Conservation (phyloP, 139 green algal species). For the Tetradesmus obliquus region DNA sequence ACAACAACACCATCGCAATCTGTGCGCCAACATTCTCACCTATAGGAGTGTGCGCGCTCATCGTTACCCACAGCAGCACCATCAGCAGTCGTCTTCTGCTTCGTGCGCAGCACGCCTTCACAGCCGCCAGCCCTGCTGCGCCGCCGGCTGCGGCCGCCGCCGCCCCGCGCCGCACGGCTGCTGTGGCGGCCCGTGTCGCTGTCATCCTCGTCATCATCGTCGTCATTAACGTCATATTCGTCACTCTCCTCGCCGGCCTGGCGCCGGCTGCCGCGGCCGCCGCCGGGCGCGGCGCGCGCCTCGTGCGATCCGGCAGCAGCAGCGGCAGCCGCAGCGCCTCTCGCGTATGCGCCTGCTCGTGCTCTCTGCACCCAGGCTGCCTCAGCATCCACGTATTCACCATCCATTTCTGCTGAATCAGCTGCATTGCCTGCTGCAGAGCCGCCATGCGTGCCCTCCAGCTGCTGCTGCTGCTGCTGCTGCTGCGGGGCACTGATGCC, state of each 20-base stretch:
- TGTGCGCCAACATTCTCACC: neutral
- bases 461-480: constrained; percentile 33
- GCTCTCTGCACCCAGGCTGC: constrained; percentile 30
- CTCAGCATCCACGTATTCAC: constrained; percentile 26
- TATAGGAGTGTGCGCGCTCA: constrained; percentile 30
- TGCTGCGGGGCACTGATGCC: no score
- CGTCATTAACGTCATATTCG: constrained; percentile 34
- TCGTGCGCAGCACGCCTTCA: constrained; percentile 13
- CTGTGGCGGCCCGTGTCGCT: neutral
- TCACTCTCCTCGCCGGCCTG: neutral
- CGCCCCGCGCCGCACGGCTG: neutral
- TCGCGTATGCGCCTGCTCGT: neutral
- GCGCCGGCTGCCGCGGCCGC: neutral
- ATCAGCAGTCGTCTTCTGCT: neutral
- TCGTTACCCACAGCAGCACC: neutral
- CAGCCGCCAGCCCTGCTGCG: constrained; percentile 9
- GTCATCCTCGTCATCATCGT: constrained; percentile 27
- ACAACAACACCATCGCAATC: no score
- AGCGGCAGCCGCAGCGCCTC: constrained; percentile 8
- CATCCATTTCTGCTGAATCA: neutral
- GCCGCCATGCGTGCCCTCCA: neutral
- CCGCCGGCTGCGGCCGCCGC: neutral
- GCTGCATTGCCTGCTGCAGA: neutral
- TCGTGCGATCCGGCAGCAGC: neutral
- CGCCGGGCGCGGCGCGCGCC: neutral